Evolutionary conservation across 108 stramenopile species (phyloP), one percentile per base, ranked within the genome.

Genomic region (Phaeodactylum tricornutum): DNA sequence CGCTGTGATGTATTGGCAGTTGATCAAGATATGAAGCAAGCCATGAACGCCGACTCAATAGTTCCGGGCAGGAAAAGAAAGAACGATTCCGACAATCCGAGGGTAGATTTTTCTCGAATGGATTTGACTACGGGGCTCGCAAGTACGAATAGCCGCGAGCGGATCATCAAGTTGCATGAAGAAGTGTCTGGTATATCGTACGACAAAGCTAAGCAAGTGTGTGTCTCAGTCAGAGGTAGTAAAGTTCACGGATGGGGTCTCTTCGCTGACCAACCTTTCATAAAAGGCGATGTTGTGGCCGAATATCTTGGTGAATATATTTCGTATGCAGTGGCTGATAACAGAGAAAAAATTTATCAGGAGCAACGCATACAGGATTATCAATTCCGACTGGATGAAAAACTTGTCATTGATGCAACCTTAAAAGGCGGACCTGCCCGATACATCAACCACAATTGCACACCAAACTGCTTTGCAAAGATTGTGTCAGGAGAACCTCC

Each of bases 301-400:
- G 98, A 99, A 59, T 97, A 96, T 61, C 66, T 93, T 41, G 98
- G 98, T 7, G 95, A 99, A 63, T 79, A 93, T 38, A 75, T 97
- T 14, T 64, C 74, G 28, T 53, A 71, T 31, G 77, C 79, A 19
- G 87, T 87, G 5, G 82, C 86, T 6, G 96, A 96, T 58, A 57
- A 50, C 34, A 66, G 95, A 39, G 90, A 96, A 69, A 82, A 74
- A 52, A 54, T 58, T 61, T 97, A 99, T 64, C 82, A 77, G 55
- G 57, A 74, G 29, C 51, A 57, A 42, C 75, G 94, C 9, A 77
- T 93, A 33, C 93, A 84, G 52, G 92, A 93, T 53, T 99, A 95
- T 62, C 81, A 94, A 58, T 96, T 99, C 68, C 77, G 98, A 4
- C 50, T 97, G 4, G 87, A 87, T 53, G 74, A 74, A 35, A 66